Evolutionary conservation across 495 filamentous ascomycete species (phyloP).

Genomic region (Neurospora sp.): DNA sequence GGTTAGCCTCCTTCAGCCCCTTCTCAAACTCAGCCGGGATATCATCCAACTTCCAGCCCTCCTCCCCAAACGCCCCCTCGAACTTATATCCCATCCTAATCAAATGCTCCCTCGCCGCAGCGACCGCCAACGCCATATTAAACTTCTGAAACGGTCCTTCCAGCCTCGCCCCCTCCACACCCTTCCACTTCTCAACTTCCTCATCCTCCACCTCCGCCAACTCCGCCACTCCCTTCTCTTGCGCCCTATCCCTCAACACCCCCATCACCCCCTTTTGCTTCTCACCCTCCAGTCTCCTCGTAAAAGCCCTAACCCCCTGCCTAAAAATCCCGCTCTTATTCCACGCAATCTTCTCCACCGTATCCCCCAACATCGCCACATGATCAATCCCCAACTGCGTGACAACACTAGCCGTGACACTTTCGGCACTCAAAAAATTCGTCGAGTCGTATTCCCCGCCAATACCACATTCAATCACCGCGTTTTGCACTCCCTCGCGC

Average conservation of each 20-base stretch:
- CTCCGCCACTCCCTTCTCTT: constrained; percentile 21
- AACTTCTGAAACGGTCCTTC: constrained; percentile 35
- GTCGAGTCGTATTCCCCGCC: constrained; percentile 44
- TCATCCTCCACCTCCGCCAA: constrained; percentile 26
- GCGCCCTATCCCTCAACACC: constrained; percentile 28
- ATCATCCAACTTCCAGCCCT: constrained; percentile 6
- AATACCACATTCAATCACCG: constrained; percentile 40
- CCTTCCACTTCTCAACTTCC: constrained; percentile 28
- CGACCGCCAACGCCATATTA: constrained; percentile 35
- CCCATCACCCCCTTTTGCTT: constrained; percentile 27
- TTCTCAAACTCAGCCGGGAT: constrained; percentile 43
- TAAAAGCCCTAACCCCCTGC: constrained; percentile 27
- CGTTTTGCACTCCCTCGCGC: constrained; percentile 26
- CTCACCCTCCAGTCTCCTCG: no score
- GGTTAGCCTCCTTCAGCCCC: constrained; percentile 55
- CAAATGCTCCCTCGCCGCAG: constrained; percentile 32
- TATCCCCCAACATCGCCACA: constrained; percentile 36
- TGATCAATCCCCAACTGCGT: constrained; percentile 42
- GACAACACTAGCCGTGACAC: constrained; percentile 29
- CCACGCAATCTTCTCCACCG: constrained; percentile 41
- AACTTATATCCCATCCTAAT: constrained; percentile 7
- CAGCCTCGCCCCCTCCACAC: constrained; percentile 18
- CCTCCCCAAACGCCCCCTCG: constrained; percentile 10
- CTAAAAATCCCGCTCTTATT: constrained; percentile 44
- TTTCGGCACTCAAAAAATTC: constrained; percentile 28